These are phyloP conservation scores for Talaromyces albobiverticillius DNA, from an alignment of 2,329 filamentous ascomycete genomes.

Conservation along the genomic window DNA sequence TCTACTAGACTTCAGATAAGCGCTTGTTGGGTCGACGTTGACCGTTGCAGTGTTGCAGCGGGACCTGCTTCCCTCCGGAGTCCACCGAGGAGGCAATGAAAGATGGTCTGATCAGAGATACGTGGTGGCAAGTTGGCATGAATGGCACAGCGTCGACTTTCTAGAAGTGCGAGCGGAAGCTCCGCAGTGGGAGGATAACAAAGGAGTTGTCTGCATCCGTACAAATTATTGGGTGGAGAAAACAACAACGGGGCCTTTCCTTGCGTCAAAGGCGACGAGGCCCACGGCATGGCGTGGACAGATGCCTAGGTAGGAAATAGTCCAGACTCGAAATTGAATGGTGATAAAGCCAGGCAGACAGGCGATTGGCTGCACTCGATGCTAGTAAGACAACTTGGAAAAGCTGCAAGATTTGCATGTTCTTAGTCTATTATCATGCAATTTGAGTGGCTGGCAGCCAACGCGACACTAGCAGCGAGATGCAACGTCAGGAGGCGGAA, in stretches of 20 bases:
- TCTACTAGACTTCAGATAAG: too few species aligned
- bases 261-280: not conserved
- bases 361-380: not conserved
- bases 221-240: not conserved
- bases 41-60: not conserved
- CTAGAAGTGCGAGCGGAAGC: not conserved
- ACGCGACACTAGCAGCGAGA: not conserved
- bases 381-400: not conserved
- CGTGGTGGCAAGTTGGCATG: not conserved
- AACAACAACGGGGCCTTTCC: not conserved
- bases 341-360: not conserved
- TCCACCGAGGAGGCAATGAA: too few species aligned
- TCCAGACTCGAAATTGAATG: too few species aligned
- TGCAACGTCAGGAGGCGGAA: not conserved
- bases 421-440: constrained; percentile 1
- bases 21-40: too few species aligned
- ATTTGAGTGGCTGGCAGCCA: constrained; percentile 7
- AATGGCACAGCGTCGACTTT: not conserved
- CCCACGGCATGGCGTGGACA: too few species aligned
- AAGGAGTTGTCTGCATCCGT: too few species aligned
- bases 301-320: too few species aligned
- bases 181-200: too few species aligned
- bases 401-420: constrained; percentile 1
- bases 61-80: not conserved
- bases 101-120: not conserved